phyloP scores from a whole-genome alignment of 768 basidiomycete genomes.

The Xerocomus spinulosus region DNA sequence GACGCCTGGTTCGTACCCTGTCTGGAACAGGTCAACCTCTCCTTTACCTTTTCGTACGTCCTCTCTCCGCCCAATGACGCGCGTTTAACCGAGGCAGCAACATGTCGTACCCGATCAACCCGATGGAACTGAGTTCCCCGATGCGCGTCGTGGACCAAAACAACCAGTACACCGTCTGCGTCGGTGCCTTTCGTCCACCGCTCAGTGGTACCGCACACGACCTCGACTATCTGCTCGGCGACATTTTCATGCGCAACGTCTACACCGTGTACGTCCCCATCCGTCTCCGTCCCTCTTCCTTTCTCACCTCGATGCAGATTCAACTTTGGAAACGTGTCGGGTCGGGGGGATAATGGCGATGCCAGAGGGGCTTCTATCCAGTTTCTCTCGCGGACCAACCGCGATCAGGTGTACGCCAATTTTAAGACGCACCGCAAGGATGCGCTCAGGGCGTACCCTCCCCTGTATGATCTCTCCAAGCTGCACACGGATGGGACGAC shows the following conservation, averaged over 20 bases:
- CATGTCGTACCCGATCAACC: constrained; percentile 37
- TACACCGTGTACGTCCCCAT: constrained; percentile 39
- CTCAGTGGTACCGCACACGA: constrained; percentile 25
- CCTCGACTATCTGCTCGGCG: constrained; percentile 40
- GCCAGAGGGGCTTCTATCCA: constrained; percentile 36
- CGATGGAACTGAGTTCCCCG: constrained; percentile 39
- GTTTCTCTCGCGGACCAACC: constrained; percentile 35
- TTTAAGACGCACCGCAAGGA: constrained; percentile 16
- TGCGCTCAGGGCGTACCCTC: constrained; percentile 15
- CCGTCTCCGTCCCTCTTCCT: not conserved
- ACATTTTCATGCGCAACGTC: constrained; percentile 44
- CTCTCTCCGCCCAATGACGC: too few relatives aligned
- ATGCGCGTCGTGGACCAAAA: constrained; percentile 23
- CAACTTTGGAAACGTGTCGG: constrained; percentile 38
- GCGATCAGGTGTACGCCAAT: constrained; percentile 31
- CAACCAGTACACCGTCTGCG: constrained; percentile 37
- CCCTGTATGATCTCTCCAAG: constrained; percentile 22
- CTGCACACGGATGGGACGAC: constrained; percentile 20
- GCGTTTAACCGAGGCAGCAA: too few relatives aligned
- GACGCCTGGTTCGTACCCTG: constrained; percentile 38
- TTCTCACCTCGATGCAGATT: constrained; percentile 24
- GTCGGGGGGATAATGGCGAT: constrained; percentile 4
- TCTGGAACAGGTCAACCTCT: constrained; percentile 27
- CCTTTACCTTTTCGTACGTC: constrained; percentile 20
- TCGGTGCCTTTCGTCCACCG: constrained; percentile 30